Percentiles rank a stretch among this genome's conserved stretches.
Conservation (phyloP, 139 green algal genomes). For the Eudorina sp. region DNA sequence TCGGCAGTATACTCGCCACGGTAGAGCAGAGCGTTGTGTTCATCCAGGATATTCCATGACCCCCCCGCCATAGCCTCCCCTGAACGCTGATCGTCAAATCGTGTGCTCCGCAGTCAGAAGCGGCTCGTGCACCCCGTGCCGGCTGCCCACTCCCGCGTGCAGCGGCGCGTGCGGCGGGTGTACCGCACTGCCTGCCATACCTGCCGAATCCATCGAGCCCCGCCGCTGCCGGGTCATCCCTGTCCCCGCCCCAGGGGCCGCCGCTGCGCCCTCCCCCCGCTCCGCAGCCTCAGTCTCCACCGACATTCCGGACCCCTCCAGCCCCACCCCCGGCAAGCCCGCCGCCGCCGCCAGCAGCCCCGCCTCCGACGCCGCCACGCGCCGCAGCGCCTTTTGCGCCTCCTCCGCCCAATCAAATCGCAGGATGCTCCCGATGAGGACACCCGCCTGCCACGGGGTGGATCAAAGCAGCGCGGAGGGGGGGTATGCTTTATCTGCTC, state of each 20-base stretch:
- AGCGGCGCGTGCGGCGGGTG: constrained; percentile 8
- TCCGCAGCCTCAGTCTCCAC: not conserved
- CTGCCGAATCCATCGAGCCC: not conserved
- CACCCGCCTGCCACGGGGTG: not conserved
- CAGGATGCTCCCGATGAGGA: constrained; percentile 8
- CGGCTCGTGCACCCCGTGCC: constrained; percentile 41
- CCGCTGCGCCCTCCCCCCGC: not conserved
- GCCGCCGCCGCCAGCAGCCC: not conserved
- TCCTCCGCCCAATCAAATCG: constrained; percentile 39
- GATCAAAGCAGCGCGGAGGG: no score
- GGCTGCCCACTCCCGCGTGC: not conserved
- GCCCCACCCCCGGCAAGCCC: not conserved
- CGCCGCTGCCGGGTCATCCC: not conserved
- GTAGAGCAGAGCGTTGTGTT: no score
- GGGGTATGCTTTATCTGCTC: no score
- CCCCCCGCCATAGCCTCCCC: no score
- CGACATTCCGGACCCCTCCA: no score
- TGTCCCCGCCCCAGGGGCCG: not conserved
- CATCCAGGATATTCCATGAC: no score
- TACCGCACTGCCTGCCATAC: no score
- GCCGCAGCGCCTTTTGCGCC: not conserved
- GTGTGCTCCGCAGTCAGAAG: constrained; percentile 24
- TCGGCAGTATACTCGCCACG: no score
- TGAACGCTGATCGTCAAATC: no score
- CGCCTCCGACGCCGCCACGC: constrained; percentile 35